phyloP scores from a whole-genome alignment of 352 stramenopile species.

The Phytophthora sansomeana region DNA sequence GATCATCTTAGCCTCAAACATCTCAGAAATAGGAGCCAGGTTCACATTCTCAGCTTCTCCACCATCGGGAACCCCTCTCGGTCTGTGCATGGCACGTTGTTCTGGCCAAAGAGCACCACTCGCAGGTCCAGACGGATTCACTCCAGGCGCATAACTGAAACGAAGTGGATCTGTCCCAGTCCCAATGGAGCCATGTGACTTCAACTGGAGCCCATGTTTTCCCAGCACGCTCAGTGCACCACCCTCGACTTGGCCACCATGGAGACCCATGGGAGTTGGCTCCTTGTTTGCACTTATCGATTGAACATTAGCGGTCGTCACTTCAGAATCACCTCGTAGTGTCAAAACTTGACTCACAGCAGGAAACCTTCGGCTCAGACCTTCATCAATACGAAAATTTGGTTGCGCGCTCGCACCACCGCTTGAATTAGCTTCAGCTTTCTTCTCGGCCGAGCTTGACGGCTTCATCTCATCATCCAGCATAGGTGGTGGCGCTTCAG shows the following conservation, averaged over 20 bases:
- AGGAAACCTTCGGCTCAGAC: too few species aligned
- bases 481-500: neutral
- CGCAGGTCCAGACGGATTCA: too few species aligned
- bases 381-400: neutral
- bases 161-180: too few species aligned
- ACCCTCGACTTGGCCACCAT: constrained; percentile 6
- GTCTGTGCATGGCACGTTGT: neutral
- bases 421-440: neutral
- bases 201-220: neutral
- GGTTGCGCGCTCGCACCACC: neutral
- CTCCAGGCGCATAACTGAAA: neutral
- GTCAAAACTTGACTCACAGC: neutral
- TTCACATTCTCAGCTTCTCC: neutral
- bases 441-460: neutral
- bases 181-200: neutral
- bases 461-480: neutral
- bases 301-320: too few species aligned
- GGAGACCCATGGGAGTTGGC: constrained; percentile 1
- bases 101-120: neutral
- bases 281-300: neutral
- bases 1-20: neutral
- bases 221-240: neutral
- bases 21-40: neutral
- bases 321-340: too few species aligned
- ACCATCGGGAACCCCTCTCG: neutral